Evolutionary conservation across 1,284 basidiomycete genomes (phyloP).

Genomic region (Moniliella sp.): DNA sequence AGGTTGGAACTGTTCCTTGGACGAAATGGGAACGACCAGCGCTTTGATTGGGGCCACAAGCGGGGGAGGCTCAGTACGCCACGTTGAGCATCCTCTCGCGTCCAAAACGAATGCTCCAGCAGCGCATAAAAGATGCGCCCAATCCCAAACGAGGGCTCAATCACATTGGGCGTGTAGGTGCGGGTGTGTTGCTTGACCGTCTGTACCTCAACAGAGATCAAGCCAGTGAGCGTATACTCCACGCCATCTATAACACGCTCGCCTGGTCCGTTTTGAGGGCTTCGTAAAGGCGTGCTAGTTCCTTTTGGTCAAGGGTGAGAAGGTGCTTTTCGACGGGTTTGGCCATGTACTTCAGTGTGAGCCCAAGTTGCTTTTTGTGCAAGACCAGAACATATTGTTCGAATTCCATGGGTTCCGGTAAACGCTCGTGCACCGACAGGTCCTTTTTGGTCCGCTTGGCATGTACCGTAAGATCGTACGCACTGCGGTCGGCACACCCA

Average conservation of each 20-base stretch:
- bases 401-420: slow-evolving; percentile 57
- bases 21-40: slow-evolving; percentile 81
- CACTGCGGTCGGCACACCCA: slow-evolving; percentile 94
- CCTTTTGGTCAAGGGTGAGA: slow-evolving; percentile 48
- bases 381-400: slow-evolving; percentile 55
- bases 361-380: slow-evolving; percentile 72
- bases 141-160: slow-evolving; percentile 93
- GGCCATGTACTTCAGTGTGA: slow-evolving; percentile 68
- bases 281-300: slow-evolving; percentile 49
- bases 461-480: slow-evolving; percentile 62
- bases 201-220: slow-evolving; percentile 59
- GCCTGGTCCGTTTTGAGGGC: slow-evolving; percentile 53
- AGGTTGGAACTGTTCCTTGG: slow-evolving; percentile 61
- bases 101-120: slow-evolving; percentile 90
- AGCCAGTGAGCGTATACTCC: slow-evolving; percentile 50
- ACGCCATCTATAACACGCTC: slow-evolving; percentile 42
- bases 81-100: slow-evolving; percentile 42
- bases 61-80: slow-evolving; percentile 64
- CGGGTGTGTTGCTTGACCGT: slow-evolving; percentile 79
- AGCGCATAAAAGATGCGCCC: slow-evolving; percentile 84
- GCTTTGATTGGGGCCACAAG: slow-evolving; percentile 88
- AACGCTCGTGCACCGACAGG: slow-evolving; percentile 56
- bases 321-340: slow-evolving; percentile 51
- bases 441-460: slow-evolving; percentile 41
- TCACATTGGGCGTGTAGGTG: slow-evolving; percentile 89